Conservation (phyloP, 192 early-diverging fungal species). For the Podila verticillata region DNA sequence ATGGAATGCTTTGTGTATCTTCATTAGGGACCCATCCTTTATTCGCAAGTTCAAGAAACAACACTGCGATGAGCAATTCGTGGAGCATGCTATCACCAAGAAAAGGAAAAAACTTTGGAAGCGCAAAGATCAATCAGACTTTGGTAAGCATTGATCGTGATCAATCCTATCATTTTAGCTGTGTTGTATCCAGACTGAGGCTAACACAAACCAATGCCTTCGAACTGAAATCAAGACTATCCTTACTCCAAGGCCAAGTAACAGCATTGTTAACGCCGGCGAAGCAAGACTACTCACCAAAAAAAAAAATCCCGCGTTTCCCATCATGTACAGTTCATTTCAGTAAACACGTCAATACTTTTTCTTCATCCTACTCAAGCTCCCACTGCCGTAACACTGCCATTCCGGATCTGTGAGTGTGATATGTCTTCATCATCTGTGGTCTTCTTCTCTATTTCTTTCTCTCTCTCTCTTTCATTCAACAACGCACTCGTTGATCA, state of each 20-base stretch:
- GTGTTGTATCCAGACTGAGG: background rate
- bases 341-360: no score
- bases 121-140: conserved; percentile 67
- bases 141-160: conserved; percentile 11
- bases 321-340: no score
- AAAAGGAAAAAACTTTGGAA: conserved; percentile 89
- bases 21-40: conserved; percentile 84
- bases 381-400: no score
- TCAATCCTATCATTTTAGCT: background rate
- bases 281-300: no score
- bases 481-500: no score
- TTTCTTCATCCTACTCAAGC: no score
- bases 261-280: no score
- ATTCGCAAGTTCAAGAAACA: conserved; percentile 87
- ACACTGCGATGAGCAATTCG: conserved; percentile 81
- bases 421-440: no score
- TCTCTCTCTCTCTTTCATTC: no score
- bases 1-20: background rate
- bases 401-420: no score
- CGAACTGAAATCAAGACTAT: conserved; percentile 9
- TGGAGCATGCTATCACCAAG: conserved; percentile 76
- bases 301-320: no score
- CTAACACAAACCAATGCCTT: background rate
- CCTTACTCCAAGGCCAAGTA: conserved; percentile 31
- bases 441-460: no score